phyloP scores from a whole-genome alignment of 352 stramenopile genomes.

The Aphanomyces cochlioides region DNA sequence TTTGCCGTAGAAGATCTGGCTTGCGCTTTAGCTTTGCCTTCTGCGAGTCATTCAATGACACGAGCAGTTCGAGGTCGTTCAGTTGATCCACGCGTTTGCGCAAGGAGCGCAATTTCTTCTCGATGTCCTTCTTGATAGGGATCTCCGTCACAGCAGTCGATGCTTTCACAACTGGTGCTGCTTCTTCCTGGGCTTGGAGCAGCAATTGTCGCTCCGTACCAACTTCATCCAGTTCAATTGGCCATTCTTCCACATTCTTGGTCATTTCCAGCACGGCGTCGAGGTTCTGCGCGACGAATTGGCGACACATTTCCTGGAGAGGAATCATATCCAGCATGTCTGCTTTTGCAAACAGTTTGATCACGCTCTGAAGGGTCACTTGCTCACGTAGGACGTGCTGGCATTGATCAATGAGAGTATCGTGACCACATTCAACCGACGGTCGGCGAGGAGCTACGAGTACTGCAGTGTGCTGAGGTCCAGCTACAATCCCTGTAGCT shows the following conservation, averaged over 20 bases:
- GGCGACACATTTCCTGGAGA: conserved; percentile 47
- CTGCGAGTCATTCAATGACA: not conserved
- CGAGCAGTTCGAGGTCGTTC: conserved; percentile 10
- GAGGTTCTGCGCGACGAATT: conserved; percentile 71
- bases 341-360: conserved; percentile 56
- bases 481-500: conserved; percentile 54
- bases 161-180: not conserved
- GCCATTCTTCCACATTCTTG: conserved; percentile 52
- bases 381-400: conserved; percentile 49
- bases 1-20: conserved; percentile 11
- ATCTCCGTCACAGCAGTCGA: not conserved
- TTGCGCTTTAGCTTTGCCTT: conserved; percentile 23
- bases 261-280: conserved; percentile 64
- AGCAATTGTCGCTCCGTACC: not conserved
- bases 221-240: conserved; percentile 51
- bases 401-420: conserved; percentile 41
- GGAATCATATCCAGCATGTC: conserved; percentile 45
- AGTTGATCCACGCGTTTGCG: conserved; percentile 23
- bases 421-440: conserved; percentile 7
- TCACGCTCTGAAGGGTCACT: conserved; percentile 59
- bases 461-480: conserved; percentile 71
- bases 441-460: conserved; percentile 51
- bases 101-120: conserved; percentile 21
- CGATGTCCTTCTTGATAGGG: conserved; percentile 17
- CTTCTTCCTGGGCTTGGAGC: too few relatives aligned